Evolutionary conservation across 1,139 yeast genomes (phyloP), one percentile per base, ranked within the genome.

Genomic region (Taphrina pruni): DNA sequence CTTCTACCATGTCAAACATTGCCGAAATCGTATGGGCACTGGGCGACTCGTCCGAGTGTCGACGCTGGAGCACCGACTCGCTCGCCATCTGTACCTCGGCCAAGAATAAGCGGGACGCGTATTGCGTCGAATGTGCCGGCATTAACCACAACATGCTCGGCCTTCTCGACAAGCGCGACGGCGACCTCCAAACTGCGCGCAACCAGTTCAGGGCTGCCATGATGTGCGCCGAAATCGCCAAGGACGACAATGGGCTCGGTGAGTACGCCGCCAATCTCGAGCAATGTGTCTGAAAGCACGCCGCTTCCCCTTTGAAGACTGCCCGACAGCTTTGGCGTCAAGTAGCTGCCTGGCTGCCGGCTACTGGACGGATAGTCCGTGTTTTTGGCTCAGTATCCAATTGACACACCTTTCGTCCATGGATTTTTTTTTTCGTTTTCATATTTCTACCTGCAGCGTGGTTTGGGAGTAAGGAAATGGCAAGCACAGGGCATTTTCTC

Each of bases 21-120:
- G 60, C 67, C 12, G 67, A 64, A 26, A 12, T 64, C 11, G 67
- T 64, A 1, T 55, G 60, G 67, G 67, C 67, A 11, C 61, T 64
- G 14, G 67, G 67, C 32, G 60, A 57, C 26, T 11, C 20, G 35
- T 20, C 46, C n/a, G 67, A 64, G 39, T 64, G 67, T 38, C 46
- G 43, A 11, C 58, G 58, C 9, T 64, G 67, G 67, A 48, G 43
- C 36, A 43, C 32, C 8, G 54, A 54, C 32, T 55, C 61, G 14
- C 61, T 64, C 35, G 52, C 43, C 38, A 38, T 64, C 6, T 64
- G 61, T 38, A 36, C 43, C 14, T 39, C 51, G 21, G 45, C 61
- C 26, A 56, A 64, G 43, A 64, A 64, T 46, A 54, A 55, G 48
- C 46, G 45, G 20, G 51, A 64, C 17, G 36, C 17, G 12, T 64